Evolutionary conservation across 257 asterid genomes (phyloP).

Genomic region (Solanum chaucha): DNA sequence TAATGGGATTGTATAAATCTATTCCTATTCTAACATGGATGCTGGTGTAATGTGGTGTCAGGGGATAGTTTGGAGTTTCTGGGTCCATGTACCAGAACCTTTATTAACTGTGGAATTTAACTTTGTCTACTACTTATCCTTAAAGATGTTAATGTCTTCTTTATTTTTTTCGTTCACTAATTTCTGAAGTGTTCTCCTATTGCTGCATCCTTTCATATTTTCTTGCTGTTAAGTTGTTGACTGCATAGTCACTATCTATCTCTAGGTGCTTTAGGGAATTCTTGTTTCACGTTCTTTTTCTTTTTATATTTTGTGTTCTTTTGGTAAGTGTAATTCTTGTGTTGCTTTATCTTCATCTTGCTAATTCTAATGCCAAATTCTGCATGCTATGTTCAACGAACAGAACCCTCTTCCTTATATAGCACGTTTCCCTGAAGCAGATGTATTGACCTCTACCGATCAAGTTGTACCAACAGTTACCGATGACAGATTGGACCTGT

Average conservation of each 20-base stretch:
- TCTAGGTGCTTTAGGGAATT: background rate
- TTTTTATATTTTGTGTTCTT: background rate
- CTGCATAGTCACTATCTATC: background rate
- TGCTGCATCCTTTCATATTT: background rate
- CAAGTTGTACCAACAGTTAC: slow-evolving; percentile 80
- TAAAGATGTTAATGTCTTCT: background rate
- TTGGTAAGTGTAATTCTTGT: background rate
- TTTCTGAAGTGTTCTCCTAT: background rate
- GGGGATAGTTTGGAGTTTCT: background rate
- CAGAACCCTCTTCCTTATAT: slow-evolving; percentile 97
- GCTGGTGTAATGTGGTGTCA: background rate
- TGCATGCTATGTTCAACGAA: slow-evolving; percentile 21
- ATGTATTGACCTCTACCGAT: slow-evolving; percentile 92
- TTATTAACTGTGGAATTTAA: background rate
- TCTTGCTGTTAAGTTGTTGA: background rate
- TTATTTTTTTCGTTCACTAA: background rate
- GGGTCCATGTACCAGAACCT: background rate
- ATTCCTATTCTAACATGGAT: background rate
- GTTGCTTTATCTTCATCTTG: background rate
- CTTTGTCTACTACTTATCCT: background rate
- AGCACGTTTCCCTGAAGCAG: slow-evolving; percentile 97
- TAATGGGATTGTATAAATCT: too few species aligned
- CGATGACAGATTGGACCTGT: slow-evolving; percentile 85
- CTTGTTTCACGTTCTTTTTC: background rate
- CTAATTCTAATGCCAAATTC: background rate